These are phyloP conservation scores for Akebia trifoliata DNA, from an alignment of 164 flowering plant species.

Conservation along the genomic window DNA sequence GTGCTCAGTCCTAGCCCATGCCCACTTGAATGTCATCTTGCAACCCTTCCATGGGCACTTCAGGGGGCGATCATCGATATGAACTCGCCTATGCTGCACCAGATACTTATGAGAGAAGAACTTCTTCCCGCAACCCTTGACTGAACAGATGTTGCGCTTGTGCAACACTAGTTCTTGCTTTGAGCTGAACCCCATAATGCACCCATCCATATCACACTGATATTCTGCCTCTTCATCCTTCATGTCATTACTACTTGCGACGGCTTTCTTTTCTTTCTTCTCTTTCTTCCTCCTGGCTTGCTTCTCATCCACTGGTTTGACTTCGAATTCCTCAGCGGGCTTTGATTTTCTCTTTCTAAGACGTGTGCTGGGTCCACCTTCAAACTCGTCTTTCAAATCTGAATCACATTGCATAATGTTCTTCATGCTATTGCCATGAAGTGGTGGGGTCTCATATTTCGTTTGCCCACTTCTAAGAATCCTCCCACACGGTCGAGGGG, in stretches of 20 bases:
- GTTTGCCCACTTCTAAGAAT: constrained; percentile 22
- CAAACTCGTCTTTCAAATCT: constrained; percentile 30
- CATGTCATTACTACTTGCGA: not conserved
- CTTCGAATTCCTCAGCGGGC: constrained; percentile 14
- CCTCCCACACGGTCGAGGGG: constrained; percentile 18
- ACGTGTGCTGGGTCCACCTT: constrained; percentile 71
- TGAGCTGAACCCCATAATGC: constrained; percentile 70
- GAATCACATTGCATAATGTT: constrained; percentile 15
- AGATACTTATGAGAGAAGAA: constrained; percentile 94
- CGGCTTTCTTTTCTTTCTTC: constrained; percentile 3
- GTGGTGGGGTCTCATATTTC: constrained; percentile 29
- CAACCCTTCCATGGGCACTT: constrained; percentile 99
- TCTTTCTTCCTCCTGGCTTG: constrained; percentile 19
- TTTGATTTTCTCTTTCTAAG: constrained; percentile 51
- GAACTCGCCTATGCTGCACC: constrained; percentile 90
- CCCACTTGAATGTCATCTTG: constrained; percentile 98
- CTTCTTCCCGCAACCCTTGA: constrained; percentile 87
- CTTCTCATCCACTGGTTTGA: constrained; percentile 32
- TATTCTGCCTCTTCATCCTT: constrained; percentile 48
- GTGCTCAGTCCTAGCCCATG: constrained; percentile 98
- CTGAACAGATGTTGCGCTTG: constrained; percentile 72
- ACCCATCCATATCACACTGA: constrained; percentile 77
- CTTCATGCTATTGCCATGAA: constrained; percentile 12
- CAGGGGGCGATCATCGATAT: constrained; percentile 81
- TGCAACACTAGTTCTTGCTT: constrained; percentile 73